Conservation (phyloP, 176 grass and related monocot species). For the Stipa capillata region DNA sequence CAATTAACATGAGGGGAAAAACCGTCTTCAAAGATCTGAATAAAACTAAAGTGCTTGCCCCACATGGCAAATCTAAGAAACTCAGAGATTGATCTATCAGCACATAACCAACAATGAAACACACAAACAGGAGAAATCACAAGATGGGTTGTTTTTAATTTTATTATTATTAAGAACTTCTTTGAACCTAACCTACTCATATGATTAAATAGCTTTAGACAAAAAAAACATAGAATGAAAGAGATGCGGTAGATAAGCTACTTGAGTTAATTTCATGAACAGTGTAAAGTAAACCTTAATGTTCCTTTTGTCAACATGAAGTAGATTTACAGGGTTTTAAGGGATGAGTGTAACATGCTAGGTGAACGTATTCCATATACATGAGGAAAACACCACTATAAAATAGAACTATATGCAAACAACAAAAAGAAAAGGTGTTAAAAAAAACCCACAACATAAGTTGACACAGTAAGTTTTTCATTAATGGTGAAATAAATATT, state of each 20-base stretch:
- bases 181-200: not conserved
- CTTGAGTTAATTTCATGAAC: not conserved
- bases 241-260: not conserved
- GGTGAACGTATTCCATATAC: not conserved
- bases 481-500: not conserved
- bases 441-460: not conserved
- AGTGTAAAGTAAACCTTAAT: not conserved
- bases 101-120: not conserved
- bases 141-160: not conserved
- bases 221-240: not conserved
- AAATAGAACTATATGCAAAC: not conserved
- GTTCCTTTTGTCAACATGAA: not conserved
- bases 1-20: not conserved
- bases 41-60: not conserved
- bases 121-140: not conserved
- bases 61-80: slow-evolving; percentile 4
- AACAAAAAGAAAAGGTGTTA: not conserved
- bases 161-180: not conserved
- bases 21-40: not conserved
- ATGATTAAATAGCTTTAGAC: not conserved
- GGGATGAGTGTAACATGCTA: not conserved
- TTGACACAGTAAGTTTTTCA: not conserved
- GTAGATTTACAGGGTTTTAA: not conserved
- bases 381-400: not conserved
- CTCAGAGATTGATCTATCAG: not conserved